Evolutionary conservation across 805 yeast species (phyloP).

Genomic region (Alloascoidea africana): DNA sequence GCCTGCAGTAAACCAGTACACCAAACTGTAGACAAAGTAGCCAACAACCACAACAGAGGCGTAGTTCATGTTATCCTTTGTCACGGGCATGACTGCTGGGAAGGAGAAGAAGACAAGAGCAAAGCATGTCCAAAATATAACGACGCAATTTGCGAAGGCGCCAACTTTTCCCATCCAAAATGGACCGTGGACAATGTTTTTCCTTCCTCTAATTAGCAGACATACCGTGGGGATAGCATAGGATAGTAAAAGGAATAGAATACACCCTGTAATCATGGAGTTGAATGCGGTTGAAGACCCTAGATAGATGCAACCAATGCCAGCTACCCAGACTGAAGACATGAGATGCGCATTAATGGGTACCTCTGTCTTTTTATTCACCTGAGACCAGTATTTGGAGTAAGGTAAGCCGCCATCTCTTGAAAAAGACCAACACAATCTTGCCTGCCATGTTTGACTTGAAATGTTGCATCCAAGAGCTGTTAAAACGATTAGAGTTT

Average conservation of each 20-base stretch:
- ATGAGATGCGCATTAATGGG: slow-evolving; percentile 46
- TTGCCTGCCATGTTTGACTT: slow-evolving; percentile 53
- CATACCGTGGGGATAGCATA: slow-evolving; percentile 41
- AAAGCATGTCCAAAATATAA: slow-evolving; percentile 42
- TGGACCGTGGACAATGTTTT: slow-evolving; percentile 43
- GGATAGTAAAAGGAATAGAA: slow-evolving; percentile 40
- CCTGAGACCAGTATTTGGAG: slow-evolving; percentile 32
- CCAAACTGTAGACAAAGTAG: slow-evolving; percentile 19
- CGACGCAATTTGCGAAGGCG: slow-evolving; percentile 30
- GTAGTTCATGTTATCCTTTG: slow-evolving; percentile 50
- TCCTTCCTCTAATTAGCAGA: slow-evolving; percentile 32
- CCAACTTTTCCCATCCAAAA: slow-evolving; percentile 50
- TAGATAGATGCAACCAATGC: slow-evolving; percentile 46
- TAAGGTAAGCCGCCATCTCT: slow-evolving; percentile 50
- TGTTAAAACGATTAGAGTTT: slow-evolving; percentile 31
- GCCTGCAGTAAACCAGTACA: not conserved
- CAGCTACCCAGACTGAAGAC: slow-evolving; percentile 35
- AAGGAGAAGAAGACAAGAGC: slow-evolving; percentile 46
- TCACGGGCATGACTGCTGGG: slow-evolving; percentile 50
- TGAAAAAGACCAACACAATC: slow-evolving; percentile 55
- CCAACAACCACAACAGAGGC: slow-evolving; percentile 35
- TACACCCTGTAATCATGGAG: slow-evolving; percentile 46
- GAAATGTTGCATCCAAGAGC: slow-evolving; percentile 46
- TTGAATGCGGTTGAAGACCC: slow-evolving; percentile 56
- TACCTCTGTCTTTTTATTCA: slow-evolving; percentile 31